Percentiles rank a stretch among this genome's conserved stretches.
phyloP scores from a whole-genome alignment of 805 yeast species.

The Cyberlindnera nakhonratchasimensis region DNA sequence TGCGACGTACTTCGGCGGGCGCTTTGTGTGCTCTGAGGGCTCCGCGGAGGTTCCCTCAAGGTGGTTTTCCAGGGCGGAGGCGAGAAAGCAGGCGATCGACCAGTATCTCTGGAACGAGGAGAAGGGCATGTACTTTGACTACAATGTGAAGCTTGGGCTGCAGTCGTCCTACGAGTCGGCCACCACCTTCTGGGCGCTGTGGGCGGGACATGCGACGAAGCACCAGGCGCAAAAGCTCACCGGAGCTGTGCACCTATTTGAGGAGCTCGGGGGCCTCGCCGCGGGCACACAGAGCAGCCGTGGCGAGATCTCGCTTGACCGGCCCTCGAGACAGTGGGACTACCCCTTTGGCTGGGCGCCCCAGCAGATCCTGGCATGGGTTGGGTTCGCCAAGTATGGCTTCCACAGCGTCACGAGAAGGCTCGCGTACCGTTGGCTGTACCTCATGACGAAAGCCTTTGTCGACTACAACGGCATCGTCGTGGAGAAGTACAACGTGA shows the following conservation, averaged over 20 bases:
- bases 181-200: conserved; percentile 88
- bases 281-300: conserved; percentile 76
- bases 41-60: conserved; percentile 40
- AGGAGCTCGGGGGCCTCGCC: conserved; percentile 83
- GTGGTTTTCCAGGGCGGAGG: conserved; percentile 63
- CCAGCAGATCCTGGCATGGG: conserved; percentile 94
- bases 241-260: conserved; percentile 63
- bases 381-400: conserved; percentile 73
- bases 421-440: conserved; percentile 84
- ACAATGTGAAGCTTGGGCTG: conserved; percentile 54
- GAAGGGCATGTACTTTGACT: conserved; percentile 78
- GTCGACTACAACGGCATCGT: conserved; percentile 93
- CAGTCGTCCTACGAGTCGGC: conserved; percentile 77
- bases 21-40: conserved; percentile 38
- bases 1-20: conserved; percentile 50
- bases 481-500: conserved; percentile 92
- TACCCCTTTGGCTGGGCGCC: conserved; percentile 99
- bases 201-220: conserved; percentile 68
- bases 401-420: conserved; percentile 61
- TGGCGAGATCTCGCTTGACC: conserved; percentile 61
- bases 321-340: conserved; percentile 97
- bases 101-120: conserved; percentile 82
- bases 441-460: conserved; percentile 81
- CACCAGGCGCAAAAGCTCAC: conserved; percentile 70
- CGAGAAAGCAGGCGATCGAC: conserved; percentile 53